Percentiles rank a stretch among this genome's conserved stretches.
Evolutionary conservation across 1,284 basidiomycete genomes (phyloP).

Genomic region (Puccinia coronata): DNA sequence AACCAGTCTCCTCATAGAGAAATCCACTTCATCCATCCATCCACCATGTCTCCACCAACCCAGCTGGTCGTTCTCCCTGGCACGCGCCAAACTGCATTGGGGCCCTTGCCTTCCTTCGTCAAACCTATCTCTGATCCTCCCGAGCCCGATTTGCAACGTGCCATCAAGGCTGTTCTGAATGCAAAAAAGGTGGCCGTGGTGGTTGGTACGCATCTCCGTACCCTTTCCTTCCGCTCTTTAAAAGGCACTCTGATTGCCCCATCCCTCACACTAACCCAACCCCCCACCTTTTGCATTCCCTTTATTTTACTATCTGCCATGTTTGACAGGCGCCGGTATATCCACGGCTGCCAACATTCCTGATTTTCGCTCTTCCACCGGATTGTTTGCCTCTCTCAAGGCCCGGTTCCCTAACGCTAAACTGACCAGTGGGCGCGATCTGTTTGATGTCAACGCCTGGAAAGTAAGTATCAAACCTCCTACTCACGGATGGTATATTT

Average conservation of each 20-base stretch:
- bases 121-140: conserved; percentile 21
- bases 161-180: conserved; percentile 46
- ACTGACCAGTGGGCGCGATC: conserved; percentile 47
- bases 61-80: conserved; percentile 40
- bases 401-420: conserved; percentile 57
- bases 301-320: conserved; percentile 5
- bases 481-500: background rate
- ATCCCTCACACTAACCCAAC: background rate
- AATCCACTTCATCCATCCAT: background rate
- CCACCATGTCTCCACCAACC: conserved; percentile 20
- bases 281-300: too few species aligned
- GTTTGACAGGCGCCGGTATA: conserved; percentile 75
- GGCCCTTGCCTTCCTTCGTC: conserved; percentile 44
- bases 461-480: conserved; percentile 7
- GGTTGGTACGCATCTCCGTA: conserved; percentile 37
- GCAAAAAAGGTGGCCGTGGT: conserved; percentile 48
- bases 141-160: conserved; percentile 33
- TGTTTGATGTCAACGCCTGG: conserved; percentile 49
- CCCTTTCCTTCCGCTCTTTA: background rate
- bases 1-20: too few species aligned
- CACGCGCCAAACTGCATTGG: conserved; percentile 25
- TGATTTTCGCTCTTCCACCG: conserved; percentile 81
- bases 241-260: too few species aligned
- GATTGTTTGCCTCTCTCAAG: conserved; percentile 76
- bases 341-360: conserved; percentile 87